Base-by-base conservation (phyloP, 208 protist genomes). In the Strigomonas culicis region DNA sequence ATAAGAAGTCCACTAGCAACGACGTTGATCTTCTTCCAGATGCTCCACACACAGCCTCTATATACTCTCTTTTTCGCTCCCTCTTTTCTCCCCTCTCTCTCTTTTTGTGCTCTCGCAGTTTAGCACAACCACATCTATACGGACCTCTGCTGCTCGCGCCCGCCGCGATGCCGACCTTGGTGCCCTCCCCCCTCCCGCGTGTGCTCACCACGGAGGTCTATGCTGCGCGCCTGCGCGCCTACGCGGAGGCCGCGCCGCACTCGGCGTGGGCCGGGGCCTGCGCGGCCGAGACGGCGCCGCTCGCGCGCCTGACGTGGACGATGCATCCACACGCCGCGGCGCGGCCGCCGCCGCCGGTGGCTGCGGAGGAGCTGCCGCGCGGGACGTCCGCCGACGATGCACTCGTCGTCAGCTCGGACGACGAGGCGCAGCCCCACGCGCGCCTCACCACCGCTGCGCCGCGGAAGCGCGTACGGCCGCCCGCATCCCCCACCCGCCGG, bases 91-190 rank as follows among this genome's bases (percentile, higher is more conserved):
- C 19, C 51, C 21, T 63, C 43, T 32, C 24, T 59, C 4, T 58
- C 58, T 50, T 57, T 25, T 71, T 34, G 32, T 49, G 1, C n/a
- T n/a, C n/a, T n/a, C n/a, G n/a, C 10, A 39, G 34, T 39, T 39
- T 39, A 10, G 10, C 34, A 39, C 10, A n/a, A n/a, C n/a, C n/a
- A n/a, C n/a, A n/a, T n/a, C n/a, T n/a, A n/a, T n/a, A n/a, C n/a
- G n/a, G n/a, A n/a, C n/a, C n/a, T n/a, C n/a, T n/a, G n/a, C n/a
- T n/a, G n/a, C 10, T 39, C 34, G 7, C 34, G 7, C 10, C 34
- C 10, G 10, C 10, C 4, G 34, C 34, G 7, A 39, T 39, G 34
- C 34, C 34, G 7, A 39, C 34, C 10, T 10, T 39, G 4, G 34
- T 39, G 34, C 34, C 34, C 34, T 39, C 34, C 4, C 34, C 34